These are phyloP conservation scores for Euphorbia neoarborescens DNA, from an alignment of 441 rosid species.

Conservation along the genomic window DNA sequence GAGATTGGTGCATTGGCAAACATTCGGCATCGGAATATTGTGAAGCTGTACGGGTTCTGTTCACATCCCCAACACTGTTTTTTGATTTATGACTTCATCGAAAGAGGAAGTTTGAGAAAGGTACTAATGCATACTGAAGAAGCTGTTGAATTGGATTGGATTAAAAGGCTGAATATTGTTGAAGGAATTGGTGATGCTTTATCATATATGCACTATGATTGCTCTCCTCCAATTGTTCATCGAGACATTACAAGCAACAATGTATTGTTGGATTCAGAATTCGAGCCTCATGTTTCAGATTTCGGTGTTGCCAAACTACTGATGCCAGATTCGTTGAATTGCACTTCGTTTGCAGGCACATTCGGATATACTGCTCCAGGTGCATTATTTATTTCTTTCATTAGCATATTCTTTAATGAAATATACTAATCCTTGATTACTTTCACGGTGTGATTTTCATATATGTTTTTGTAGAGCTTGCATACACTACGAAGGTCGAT, in stretches of 20 bases:
- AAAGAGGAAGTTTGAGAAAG: constrained; percentile 1
- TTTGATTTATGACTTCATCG: neutral
- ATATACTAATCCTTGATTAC: no score
- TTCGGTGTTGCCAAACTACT: neutral
- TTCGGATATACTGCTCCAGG: neutral
- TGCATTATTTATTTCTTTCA: neutral
- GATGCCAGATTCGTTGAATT: no score
- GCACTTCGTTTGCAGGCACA: neutral
- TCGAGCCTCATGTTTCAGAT: neutral
- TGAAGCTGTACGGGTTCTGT: neutral
- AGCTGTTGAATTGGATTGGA: neutral
- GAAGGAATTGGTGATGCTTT: neutral
- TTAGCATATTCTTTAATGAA: no score
- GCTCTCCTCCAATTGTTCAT: neutral
- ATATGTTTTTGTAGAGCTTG: neutral
- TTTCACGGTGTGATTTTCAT: neutral
- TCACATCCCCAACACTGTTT: neutral
- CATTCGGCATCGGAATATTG: neutral
- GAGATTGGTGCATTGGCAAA: neutral
- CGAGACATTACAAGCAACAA: neutral
- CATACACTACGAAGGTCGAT: neutral
- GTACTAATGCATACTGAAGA: neutral
- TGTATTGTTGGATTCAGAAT: neutral
- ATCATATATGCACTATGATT: neutral
- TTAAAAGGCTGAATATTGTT: neutral